Conservation (phyloP, 495 filamentous ascomycete species). For the Talaromyces nanjingensis region DNA sequence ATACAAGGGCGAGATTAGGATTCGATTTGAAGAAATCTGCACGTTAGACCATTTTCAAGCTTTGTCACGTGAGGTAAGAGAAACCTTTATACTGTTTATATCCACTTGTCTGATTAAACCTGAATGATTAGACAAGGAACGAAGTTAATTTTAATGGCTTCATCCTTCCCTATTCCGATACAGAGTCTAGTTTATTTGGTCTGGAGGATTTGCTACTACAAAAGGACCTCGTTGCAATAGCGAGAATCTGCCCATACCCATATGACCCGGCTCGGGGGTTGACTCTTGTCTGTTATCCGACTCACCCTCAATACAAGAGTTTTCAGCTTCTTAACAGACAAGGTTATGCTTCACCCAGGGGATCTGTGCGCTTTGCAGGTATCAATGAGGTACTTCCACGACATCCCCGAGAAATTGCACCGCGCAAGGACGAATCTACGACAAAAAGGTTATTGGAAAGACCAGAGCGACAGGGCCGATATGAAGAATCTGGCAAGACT, state of each 20-base stretch:
- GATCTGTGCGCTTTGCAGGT: slow-evolving; percentile 14
- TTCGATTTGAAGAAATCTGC: slow-evolving; percentile 36
- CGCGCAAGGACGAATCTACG: neutral
- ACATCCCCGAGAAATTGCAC: neutral
- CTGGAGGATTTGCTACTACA: slow-evolving; percentile 21
- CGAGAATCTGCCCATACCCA: neutral
- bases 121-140: neutral
- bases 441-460: slow-evolving; percentile 4
- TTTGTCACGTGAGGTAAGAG: slow-evolving; percentile 25
- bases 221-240: slow-evolving; percentile 21
- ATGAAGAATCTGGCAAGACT: neutral
- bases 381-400: neutral
- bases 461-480: slow-evolving; percentile 7
- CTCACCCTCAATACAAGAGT: slow-evolving; percentile 9
- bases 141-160: slow-evolving; percentile 21
- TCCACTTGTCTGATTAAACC: no score
- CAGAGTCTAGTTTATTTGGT: slow-evolving; percentile 19
- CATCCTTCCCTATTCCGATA: slow-evolving; percentile 31
- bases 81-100: neutral
- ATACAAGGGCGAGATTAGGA: slow-evolving; percentile 18
- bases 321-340: slow-evolving; percentile 17
- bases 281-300: slow-evolving; percentile 24
- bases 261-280: neutral
- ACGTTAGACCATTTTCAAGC: slow-evolving; percentile 26
- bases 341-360: no score